Base-by-base conservation (phyloP, 129 eudicot species). In the Deinandra increscens region DNA sequence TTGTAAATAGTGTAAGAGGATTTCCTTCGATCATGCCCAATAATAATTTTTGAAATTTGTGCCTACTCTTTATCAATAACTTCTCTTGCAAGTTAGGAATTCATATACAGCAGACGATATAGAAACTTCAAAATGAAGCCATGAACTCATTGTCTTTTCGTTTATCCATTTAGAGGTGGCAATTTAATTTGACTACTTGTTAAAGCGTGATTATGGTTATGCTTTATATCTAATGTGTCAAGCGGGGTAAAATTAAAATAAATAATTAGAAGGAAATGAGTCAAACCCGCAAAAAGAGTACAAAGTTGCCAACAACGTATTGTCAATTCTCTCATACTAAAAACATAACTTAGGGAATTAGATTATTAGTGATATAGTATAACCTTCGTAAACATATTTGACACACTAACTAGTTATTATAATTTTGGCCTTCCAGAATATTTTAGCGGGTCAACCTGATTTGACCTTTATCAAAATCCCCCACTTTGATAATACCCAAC, bases 141-240 rank as follows among this genome's bases (percentile, higher is more conserved):
- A 58, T 20, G 51, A 33, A 42, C 55, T 58, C 39, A 36, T 62
- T 53, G 62, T 72, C 49, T 72, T 49, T 48, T 50, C 17, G 13
- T 38, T 29, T 42, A 43, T 18, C 17, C 17, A 14, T 56, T 26
- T 4, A 51, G 19, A 12, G 38, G 38, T 56, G 37, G 38, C 39
- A 26, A 29, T 26, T 56, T 17, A 13, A 56, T 12, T 26, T 15
- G 9, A 23, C 63, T 29, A 13, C 36, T 10, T 26, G 12, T 49
- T 11, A 56, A 56, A 9, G 38, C 14, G 39, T 4, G 19, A 26
- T 56, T 26, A 8, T 3, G 37, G 17, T 55, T 55, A 55, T 55
- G 62, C 11, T 18, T 17, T 23, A 29, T 22, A n/a, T 22, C 36
- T 26, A 5, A 56, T 11, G 4, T 0, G 62, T 51, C 29, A 1